These are phyloP conservation scores for Musa schizocarpa DNA, from an alignment of 176 grass and related monocot genomes.

Conservation along the genomic window DNA sequence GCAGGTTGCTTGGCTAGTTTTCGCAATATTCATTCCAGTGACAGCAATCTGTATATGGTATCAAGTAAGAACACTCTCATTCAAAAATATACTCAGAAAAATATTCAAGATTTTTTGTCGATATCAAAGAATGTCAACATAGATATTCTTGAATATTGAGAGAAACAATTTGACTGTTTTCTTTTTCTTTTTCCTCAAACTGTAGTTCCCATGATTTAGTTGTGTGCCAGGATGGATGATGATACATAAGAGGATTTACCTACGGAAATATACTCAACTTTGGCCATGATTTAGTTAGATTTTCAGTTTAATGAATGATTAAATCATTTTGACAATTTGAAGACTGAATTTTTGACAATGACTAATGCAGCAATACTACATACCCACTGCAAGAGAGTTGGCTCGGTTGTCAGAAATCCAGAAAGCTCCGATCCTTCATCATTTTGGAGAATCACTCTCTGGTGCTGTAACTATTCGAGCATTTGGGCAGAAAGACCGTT, in stretches of 20 bases:
- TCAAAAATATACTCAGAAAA: not conserved
- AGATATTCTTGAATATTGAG: not conserved
- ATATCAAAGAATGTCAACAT: not conserved
- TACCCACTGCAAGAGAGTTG: constrained; percentile 85
- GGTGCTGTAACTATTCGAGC: constrained; percentile 90
- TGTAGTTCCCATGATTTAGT: too few species aligned
- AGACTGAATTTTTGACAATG: constrained; percentile 23
- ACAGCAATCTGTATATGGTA: constrained; percentile 52
- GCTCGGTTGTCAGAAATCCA: constrained; percentile 82
- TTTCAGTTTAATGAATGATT: too few species aligned
- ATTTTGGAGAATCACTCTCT: constrained; percentile 80
- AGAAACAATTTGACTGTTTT: constrained; percentile 2
- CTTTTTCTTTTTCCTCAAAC: constrained; percentile 12
- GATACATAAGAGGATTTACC: too few species aligned
- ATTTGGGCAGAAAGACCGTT: constrained; percentile 64
- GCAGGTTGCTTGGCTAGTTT: constrained; percentile 94
- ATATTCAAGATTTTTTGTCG: not conserved
- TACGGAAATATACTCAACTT: too few species aligned
- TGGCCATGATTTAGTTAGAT: too few species aligned
- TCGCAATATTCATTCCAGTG: constrained; percentile 85
- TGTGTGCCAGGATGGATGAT: too few species aligned
- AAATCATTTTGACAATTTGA: not conserved
- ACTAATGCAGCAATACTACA: constrained; percentile 73
- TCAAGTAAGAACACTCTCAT: constrained; percentile 51
- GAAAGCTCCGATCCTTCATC: constrained; percentile 87